phyloP scores from a whole-genome alignment of 2,329 filamentous ascomycete genomes.

The Aspergillus neotritici region DNA sequence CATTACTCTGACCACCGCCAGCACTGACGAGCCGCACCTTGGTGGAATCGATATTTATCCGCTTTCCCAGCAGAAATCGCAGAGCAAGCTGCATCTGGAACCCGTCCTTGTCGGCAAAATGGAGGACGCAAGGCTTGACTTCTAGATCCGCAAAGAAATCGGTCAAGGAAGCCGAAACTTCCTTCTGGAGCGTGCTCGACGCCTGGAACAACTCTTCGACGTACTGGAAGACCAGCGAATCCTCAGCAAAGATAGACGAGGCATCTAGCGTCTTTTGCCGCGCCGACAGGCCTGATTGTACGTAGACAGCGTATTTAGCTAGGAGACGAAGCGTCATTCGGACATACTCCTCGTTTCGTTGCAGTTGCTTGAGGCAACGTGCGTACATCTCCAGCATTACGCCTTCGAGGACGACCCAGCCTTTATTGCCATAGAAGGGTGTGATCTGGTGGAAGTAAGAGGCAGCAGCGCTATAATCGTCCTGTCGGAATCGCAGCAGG shows the following conservation, averaged over 20 bases:
- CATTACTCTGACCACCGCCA: conserved; percentile 47
- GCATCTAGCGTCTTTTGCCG: conserved; percentile 28
- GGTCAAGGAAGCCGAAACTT: conserved; percentile 62
- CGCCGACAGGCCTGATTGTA: conserved; percentile 26
- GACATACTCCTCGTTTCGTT: conserved; percentile 72
- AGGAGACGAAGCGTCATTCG: conserved; percentile 65
- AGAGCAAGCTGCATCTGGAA: conserved; percentile 66
- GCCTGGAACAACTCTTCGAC: conserved; percentile 42
- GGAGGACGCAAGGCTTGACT: conserved; percentile 62
- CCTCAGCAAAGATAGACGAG: conserved; percentile 26
- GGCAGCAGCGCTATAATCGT: conserved; percentile 68
- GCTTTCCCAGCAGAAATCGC: conserved; percentile 65
- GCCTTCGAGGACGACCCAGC: conserved; percentile 74
- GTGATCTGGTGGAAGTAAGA: conserved; percentile 73
- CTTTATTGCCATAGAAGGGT: conserved; percentile 68
- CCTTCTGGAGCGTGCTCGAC: conserved; percentile 50
- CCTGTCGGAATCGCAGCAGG: conserved; percentile 69
- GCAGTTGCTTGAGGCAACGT: conserved; percentile 70
- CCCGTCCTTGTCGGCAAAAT: conserved; percentile 66
- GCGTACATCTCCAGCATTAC: conserved; percentile 83
- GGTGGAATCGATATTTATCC: conserved; percentile 60
- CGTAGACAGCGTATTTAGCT: conserved; percentile 32
- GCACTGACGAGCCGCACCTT: conserved; percentile 59
- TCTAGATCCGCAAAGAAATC: conserved; percentile 68
- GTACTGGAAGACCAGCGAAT: conserved; percentile 30